phyloP scores from a whole-genome alignment of 208 protist species.

The Trypanosoma conorhini region DNA sequence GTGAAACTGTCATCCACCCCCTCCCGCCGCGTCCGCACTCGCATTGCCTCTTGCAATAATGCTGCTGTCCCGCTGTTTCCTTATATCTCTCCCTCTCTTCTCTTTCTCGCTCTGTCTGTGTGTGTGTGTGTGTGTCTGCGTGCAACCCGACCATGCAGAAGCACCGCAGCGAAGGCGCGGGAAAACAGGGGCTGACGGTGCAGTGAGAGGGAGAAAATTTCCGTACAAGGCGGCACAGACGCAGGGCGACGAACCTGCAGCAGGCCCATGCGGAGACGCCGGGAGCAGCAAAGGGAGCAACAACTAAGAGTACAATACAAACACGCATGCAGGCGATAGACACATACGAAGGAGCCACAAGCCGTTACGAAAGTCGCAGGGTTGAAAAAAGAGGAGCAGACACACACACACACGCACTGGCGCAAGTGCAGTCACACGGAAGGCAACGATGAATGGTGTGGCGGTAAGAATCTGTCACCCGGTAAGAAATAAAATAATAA shows the following conservation, averaged over 20 bases:
- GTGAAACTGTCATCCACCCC: slow-evolving; percentile 39
- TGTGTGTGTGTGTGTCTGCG: slow-evolving; percentile 1
- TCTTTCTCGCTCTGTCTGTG: background rate
- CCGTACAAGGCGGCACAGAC: background rate
- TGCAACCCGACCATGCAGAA: slow-evolving; percentile 1
- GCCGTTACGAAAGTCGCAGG: too few species aligned
- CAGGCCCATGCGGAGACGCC: background rate
- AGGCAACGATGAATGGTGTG: too few species aligned
- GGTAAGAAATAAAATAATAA: too few species aligned
- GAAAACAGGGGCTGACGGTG: background rate
- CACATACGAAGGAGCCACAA: too few species aligned
- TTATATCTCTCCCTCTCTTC: background rate
- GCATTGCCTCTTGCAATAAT: background rate
- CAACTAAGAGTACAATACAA: background rate
- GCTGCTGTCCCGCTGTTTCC: background rate
- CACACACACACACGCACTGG: background rate
- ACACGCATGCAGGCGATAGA: background rate
- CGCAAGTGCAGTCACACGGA: too few species aligned
- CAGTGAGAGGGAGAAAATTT: background rate
- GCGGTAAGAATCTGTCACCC: too few species aligned
- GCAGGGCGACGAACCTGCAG: too few species aligned
- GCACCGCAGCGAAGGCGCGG: slow-evolving; percentile 9
- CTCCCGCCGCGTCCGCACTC: slow-evolving; percentile 35
- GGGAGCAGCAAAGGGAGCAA: background rate
- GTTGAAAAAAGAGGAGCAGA: too few species aligned